phyloP scores from a whole-genome alignment of 148 eudicot genomes.

The Rhododendron ovatum region DNA sequence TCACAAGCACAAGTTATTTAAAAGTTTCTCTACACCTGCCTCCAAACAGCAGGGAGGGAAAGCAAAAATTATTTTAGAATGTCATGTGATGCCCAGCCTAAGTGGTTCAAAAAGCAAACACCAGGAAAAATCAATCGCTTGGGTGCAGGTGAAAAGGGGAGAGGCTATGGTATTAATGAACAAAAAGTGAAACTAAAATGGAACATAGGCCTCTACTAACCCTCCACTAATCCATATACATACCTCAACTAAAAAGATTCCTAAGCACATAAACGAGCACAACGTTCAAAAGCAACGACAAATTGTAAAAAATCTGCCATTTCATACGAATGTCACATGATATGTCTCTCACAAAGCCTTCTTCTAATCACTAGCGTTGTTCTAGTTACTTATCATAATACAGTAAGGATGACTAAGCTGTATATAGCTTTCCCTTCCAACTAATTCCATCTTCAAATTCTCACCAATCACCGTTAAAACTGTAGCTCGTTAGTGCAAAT shows the following conservation, averaged over 20 bases:
- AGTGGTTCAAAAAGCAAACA: not conserved
- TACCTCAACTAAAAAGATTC: not conserved
- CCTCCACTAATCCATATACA: not conserved
- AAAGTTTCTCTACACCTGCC: not conserved
- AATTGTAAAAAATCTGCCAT: not conserved
- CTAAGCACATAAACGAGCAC: not conserved
- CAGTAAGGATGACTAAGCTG: not conserved
- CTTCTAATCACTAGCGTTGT: not conserved
- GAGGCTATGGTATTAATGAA: not conserved
- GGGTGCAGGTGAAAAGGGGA: not conserved
- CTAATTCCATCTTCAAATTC: not conserved
- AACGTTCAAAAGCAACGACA: not conserved
- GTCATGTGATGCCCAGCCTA: not conserved
- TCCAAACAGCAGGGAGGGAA: not conserved
- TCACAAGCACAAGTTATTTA: not conserved
- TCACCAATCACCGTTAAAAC: not conserved
- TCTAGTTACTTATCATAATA: not conserved
- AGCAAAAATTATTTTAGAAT: not conserved
- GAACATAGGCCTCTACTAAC: not conserved
- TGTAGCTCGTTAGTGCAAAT: not conserved
- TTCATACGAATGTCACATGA: not conserved
- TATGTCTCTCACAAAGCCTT: not conserved
- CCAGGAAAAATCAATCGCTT: not conserved
- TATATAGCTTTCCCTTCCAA: not conserved
- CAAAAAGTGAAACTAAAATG: not conserved